phyloP scores from a whole-genome alignment of 2,329 filamentous ascomycete genomes.

The Colletotrichum musicola region DNA sequence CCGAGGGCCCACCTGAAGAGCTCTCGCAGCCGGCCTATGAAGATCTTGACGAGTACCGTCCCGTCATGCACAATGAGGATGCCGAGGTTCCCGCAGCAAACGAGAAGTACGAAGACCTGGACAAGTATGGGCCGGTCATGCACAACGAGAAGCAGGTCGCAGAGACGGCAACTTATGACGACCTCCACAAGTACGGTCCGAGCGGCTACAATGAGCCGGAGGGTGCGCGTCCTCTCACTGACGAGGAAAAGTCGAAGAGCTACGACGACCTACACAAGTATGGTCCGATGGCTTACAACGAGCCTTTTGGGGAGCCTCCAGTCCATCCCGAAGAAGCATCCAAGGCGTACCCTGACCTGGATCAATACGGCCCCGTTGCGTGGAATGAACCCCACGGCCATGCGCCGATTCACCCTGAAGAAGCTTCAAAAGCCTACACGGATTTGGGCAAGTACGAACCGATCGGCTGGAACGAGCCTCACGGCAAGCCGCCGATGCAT shows the following conservation, averaged over 20 bases:
- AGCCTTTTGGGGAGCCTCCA: slow-evolving; percentile 48
- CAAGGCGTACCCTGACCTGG: slow-evolving; percentile 55
- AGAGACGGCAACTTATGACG: slow-evolving; percentile 55
- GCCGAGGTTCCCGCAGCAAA: slow-evolving; percentile 35
- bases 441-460: slow-evolving; percentile 40
- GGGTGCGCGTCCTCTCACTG: slow-evolving; percentile 45
- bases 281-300: slow-evolving; percentile 49
- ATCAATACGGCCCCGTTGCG: slow-evolving; percentile 49
- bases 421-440: slow-evolving; percentile 32
- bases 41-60: slow-evolving; percentile 51
- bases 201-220: slow-evolving; percentile 54
- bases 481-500: slow-evolving; percentile 37
- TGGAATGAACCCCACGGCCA: slow-evolving; percentile 42
- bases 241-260: slow-evolving; percentile 55
- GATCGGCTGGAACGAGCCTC: slow-evolving; percentile 43
- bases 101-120: slow-evolving; percentile 39
- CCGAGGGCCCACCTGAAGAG: slow-evolving; percentile 40
- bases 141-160: slow-evolving; percentile 53
- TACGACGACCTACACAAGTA: slow-evolving; percentile 54
- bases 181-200: slow-evolving; percentile 52
- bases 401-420: slow-evolving; percentile 26
- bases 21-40: slow-evolving; percentile 47
- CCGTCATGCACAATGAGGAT: slow-evolving; percentile 51
- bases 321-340: slow-evolving; percentile 51
- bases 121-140: slow-evolving; percentile 40